Evolutionary conservation across 768 basidiomycete genomes (phyloP).

Genomic region (Lanmaoa pseudosensibilis): DNA sequence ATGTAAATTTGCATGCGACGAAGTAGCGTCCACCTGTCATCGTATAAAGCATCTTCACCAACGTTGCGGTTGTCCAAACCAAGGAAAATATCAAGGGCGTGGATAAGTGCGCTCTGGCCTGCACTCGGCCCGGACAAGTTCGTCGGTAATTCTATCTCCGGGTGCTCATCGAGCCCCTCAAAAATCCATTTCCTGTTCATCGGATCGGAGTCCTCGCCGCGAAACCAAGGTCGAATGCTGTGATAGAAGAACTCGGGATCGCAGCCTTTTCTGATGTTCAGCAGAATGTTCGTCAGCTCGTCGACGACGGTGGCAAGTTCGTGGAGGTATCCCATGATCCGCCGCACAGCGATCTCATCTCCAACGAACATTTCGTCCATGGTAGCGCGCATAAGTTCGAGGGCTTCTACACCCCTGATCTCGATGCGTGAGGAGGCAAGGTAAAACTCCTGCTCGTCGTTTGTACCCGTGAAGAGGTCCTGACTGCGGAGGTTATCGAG

Average conservation of each 20-base stretch:
- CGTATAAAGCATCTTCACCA: constrained; percentile 2
- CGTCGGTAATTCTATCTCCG: constrained; percentile 41
- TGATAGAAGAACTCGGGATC: constrained; percentile 73
- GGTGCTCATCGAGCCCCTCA: constrained; percentile 54
- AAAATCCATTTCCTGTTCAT: constrained; percentile 52
- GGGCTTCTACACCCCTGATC: constrained; percentile 77
- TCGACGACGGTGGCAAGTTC: constrained; percentile 65
- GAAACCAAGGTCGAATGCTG: constrained; percentile 77
- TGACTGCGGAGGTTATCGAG: constrained; percentile 61
- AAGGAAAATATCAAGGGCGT: constrained; percentile 71
- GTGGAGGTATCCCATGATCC: constrained; percentile 63
- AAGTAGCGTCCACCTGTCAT: constrained; percentile 47
- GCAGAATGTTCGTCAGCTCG: constrained; percentile 58
- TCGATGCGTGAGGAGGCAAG: constrained; percentile 85
- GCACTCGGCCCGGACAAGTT: constrained; percentile 79
- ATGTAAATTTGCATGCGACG: constrained; percentile 79
- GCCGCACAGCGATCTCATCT: constrained; percentile 60
- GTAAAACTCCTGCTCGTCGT: constrained; percentile 86
- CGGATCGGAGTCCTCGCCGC: constrained; percentile 60
- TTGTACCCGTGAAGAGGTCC: constrained; percentile 74
- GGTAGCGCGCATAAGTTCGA: constrained; percentile 80
- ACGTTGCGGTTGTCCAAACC: constrained; percentile 54
- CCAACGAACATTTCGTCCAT: constrained; percentile 89
- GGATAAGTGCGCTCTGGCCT: constrained; percentile 78
- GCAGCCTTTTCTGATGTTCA: constrained; percentile 66